Evolutionary conservation across 176 grass and related monocot genomes (phyloP).

Genomic region (Leersia perrieri): DNA sequence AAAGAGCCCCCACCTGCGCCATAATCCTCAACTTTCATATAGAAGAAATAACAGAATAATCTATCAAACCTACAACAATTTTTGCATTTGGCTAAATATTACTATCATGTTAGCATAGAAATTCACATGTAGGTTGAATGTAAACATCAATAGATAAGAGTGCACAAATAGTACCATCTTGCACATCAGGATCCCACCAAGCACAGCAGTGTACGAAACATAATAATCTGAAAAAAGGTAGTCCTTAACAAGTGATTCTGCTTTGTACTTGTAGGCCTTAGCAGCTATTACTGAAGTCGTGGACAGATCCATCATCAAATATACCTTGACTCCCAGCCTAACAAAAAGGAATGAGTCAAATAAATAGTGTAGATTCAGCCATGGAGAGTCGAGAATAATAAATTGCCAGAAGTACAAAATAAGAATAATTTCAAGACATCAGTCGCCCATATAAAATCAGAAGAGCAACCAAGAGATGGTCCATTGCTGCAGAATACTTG

Average conservation of each 20-base stretch:
- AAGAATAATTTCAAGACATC: background rate
- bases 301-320: conserved; percentile 40
- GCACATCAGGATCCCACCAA: conserved; percentile 88
- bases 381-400: conserved; percentile 3
- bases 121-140: background rate
- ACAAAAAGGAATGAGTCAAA: conserved; percentile 20
- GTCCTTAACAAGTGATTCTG: conserved; percentile 73
- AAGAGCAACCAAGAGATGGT: conserved; percentile 26
- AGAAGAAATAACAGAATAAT: background rate
- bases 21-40: conserved; percentile 9
- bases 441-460: conserved; percentile 1
- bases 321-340: conserved; percentile 23
- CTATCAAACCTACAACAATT: background rate
- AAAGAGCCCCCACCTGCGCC: background rate
- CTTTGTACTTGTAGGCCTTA: conserved; percentile 72
- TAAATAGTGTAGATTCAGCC: conserved; percentile 24
- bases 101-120: conserved; percentile 13
- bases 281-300: conserved; percentile 51
- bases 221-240: conserved; percentile 87
- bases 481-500: too few species aligned
- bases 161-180: conserved; percentile 65
- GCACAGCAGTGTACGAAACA: conserved; percentile 70
- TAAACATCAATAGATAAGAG: conserved; percentile 20
- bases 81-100: conserved; percentile 20
- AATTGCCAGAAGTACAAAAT: conserved; percentile 8